Evolutionary conservation across 23 red algal genomes (phyloP).

Genomic region (Agarophyton chilense): DNA sequence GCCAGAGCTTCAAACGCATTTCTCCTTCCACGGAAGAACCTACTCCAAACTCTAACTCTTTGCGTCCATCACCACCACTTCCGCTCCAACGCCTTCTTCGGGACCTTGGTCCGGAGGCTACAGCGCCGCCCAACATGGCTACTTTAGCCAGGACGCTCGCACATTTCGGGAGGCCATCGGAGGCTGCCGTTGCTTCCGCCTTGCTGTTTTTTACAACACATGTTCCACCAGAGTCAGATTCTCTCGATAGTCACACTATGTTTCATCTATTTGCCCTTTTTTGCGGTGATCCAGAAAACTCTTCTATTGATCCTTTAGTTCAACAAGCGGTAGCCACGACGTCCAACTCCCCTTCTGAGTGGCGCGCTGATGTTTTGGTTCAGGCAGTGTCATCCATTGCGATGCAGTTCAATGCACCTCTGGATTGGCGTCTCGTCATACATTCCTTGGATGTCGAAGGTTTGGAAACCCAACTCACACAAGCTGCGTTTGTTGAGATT

Average conservation of each 20-base stretch:
- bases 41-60: background rate
- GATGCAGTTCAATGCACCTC: slow-evolving; percentile 34
- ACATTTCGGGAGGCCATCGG: slow-evolving; percentile 63
- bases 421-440: slow-evolving; percentile 72
- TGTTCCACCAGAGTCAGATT: slow-evolving; percentile 12
- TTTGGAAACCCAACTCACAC: slow-evolving; percentile 31
- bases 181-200: slow-evolving; percentile 48
- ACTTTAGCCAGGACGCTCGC: slow-evolving; percentile 44
- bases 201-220: slow-evolving; percentile 64
- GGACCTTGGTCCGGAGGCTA: slow-evolving; percentile 66
- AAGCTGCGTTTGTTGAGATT: slow-evolving; percentile 54
- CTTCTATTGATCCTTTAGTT: slow-evolving; percentile 20
- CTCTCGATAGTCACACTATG: slow-evolving; percentile 54
- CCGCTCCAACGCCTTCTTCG: slow-evolving; percentile 47
- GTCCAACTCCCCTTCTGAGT: slow-evolving; percentile 40
- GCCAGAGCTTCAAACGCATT: background rate
- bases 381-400: slow-evolving; percentile 42
- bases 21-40: background rate
- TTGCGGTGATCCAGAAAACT: slow-evolving; percentile 48
- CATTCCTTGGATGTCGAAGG: slow-evolving; percentile 58
- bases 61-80: slow-evolving; percentile 14
- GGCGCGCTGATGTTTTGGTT: slow-evolving; percentile 75
- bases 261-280: slow-evolving; percentile 68
- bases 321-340: slow-evolving; percentile 41
- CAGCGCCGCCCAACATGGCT: slow-evolving; percentile 50